Evolutionary conservation across 1,284 basidiomycete species (phyloP).

Genomic region (Moniliophthora roreri): DNA sequence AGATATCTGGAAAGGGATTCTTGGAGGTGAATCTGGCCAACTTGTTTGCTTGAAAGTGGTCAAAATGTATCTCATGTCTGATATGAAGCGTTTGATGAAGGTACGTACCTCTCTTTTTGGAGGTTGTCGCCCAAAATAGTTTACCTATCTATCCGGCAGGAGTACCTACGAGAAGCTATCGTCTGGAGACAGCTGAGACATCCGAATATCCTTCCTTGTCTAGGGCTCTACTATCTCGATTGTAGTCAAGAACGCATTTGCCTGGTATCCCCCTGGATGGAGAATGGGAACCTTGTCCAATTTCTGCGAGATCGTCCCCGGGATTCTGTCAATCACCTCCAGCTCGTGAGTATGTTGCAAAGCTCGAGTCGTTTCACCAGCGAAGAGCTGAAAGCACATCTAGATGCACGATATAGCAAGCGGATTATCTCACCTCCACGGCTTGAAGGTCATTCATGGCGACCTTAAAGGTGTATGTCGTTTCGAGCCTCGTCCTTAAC

Average conservation of each 20-base stretch:
- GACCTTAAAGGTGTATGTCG: not conserved
- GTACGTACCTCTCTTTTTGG: not conserved
- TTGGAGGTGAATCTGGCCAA: no score
- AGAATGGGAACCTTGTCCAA: constrained; percentile 2
- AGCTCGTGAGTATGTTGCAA: not conserved
- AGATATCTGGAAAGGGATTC: no score
- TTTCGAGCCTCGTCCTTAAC: not conserved
- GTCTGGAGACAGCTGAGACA: constrained; percentile 6
- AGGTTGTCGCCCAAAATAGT: not conserved
- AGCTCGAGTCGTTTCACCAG: no score
- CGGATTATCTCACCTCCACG: not conserved
- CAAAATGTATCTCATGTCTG: not conserved
- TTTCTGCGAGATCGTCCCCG: not conserved
- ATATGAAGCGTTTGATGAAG: not conserved
- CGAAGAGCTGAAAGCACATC: no score
- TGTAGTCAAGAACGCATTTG: constrained; percentile 12
- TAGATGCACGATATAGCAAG: not conserved
- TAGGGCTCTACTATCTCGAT: constrained; percentile 4
- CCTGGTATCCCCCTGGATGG: constrained; percentile 9
- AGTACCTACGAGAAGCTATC: not conserved
- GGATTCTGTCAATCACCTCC: not conserved
- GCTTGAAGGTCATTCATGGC: not conserved
- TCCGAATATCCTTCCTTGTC: constrained; percentile 3
- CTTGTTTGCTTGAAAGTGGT: no score
- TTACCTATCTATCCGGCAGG: not conserved